Base-by-base conservation (phyloP, 2,329 filamentous ascomycete genomes). In the Pezicula rhizophila region DNA sequence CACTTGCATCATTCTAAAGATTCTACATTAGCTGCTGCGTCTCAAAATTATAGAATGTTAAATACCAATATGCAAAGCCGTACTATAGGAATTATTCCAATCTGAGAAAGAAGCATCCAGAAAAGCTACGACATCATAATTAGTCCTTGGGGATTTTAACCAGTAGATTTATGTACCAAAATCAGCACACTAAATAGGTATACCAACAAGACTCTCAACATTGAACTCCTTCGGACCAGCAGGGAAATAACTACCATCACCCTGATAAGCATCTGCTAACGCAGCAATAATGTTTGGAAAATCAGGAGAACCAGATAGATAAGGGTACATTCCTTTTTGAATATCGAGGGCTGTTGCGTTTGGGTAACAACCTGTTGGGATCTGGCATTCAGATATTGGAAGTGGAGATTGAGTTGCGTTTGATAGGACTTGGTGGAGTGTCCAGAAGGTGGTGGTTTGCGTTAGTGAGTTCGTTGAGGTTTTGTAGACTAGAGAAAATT, bases 171-270 rank as follows among this genome's bases (percentile, higher is more conserved):
- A n/a, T n/a, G 3, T 26, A 49, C 47, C 43, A 15, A 31, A 46
- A 26, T 50, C 48, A 42, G 46, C 42, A 17, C 48, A 50, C 8
- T 45, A 23, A 10, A 50, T 20, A 6, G 48, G 48, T 38, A 50
- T 46, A 11, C 43, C 43, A 23, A 23, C 17, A 28, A 46, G 35
- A 31, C 18, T n/a, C 31, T 31, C 34, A 28, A 46, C 14, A 23
- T 23, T 42, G 8, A 8, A 14, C 5, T 38, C 35, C 5, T 17
- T 18, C 12, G 48, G 45, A 8, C 20, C 25, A 39, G 26, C 33
- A 7, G 20, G 20, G 35, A 47, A 50, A 12, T 17, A 34, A 17
- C 31, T 50, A 8, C 38, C 48, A 37, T 50, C 34, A 6, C 48
- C 48, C n/a, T 14, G 15, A 18, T 42, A 34, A 12, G 48, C 33